These are phyloP conservation scores for Aureobasidium lini DNA, from an alignment of 2,329 filamentous ascomycete genomes.

Conservation along the genomic window DNA sequence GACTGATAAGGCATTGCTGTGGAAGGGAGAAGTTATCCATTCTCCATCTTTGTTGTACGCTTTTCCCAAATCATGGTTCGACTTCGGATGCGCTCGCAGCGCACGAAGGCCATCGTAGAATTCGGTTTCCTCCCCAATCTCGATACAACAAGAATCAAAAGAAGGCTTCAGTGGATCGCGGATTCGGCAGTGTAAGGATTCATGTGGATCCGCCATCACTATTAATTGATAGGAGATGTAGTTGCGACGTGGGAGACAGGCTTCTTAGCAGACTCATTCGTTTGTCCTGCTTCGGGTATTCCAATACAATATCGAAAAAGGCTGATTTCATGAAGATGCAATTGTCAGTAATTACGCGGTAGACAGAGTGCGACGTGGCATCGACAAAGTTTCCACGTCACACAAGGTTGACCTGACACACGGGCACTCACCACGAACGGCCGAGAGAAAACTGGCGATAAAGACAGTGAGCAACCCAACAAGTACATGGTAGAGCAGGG, in stretches of 20 bases:
- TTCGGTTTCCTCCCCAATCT: not conserved
- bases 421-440: slow-evolving; percentile 12
- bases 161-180: slow-evolving; percentile 2
- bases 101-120: not conserved
- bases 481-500: not conserved
- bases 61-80: not conserved
- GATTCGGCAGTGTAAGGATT: not conserved
- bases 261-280: slow-evolving; percentile 13
- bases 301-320: not conserved
- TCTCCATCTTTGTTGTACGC: not conserved
- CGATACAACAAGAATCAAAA: slow-evolving; percentile 1
- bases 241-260: not conserved
- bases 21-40: slow-evolving; percentile 1
- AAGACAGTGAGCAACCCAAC: not conserved
- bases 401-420: slow-evolving; percentile 4
- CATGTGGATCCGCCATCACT: slow-evolving; percentile 9
- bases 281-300: not conserved
- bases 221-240: not conserved
- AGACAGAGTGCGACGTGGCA: slow-evolving; percentile 9
- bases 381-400: slow-evolving; percentile 11
- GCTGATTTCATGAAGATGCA: not conserved
- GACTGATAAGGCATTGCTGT: not conserved
- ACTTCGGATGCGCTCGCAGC: not conserved
- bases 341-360: not conserved
- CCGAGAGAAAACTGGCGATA: slow-evolving; percentile 1